Conservation (phyloP, 2,329 filamentous ascomycete species). For the Dothideomycetidae sp. region DNA sequence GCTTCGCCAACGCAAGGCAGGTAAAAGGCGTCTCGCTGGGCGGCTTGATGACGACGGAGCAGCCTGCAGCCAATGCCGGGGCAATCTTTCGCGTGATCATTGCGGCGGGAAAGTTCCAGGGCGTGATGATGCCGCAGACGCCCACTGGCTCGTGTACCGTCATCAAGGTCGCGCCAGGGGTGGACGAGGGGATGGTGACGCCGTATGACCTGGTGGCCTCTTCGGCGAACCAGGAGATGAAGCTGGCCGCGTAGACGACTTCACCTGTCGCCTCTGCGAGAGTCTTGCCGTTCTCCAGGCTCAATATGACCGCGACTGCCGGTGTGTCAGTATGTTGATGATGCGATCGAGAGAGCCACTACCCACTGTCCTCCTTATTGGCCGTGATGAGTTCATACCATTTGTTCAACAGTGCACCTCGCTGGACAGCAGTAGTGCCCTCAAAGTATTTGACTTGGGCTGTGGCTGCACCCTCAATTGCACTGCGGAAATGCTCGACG, state of each 20-base stretch:
- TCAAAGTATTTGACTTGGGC: no score
- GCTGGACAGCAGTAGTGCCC: constrained; percentile 15
- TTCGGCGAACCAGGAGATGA: constrained; percentile 44
- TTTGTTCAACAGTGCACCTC: constrained; percentile 17
- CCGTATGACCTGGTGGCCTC: constrained; percentile 48
- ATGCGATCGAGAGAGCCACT: no score
- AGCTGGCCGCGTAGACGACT: constrained; percentile 39
- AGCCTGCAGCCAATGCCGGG: constrained; percentile 23
- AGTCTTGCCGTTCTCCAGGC: constrained; percentile 44
- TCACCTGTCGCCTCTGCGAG: constrained; percentile 38
- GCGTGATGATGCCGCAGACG: constrained; percentile 15
- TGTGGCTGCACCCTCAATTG: no score
- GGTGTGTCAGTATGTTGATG: constrained; percentile 41
- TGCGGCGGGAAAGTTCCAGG: constrained; percentile 17
- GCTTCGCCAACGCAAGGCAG: constrained; percentile 17
- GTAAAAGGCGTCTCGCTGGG: constrained; percentile 20
- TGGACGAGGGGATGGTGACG: constrained; percentile 39
- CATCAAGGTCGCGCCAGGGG: constrained; percentile 31
- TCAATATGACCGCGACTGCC: constrained; percentile 47
- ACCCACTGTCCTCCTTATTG: constrained; percentile 20
- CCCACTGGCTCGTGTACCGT: constrained; percentile 19
- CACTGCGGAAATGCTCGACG: no score
- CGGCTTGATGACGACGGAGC: constrained; percentile 21
- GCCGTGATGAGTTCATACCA: constrained; percentile 19
- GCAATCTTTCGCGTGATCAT: constrained; percentile 27